Conservation (phyloP, 2,329 filamentous ascomycete genomes). For the Phaeophleospora eucalypticola region DNA sequence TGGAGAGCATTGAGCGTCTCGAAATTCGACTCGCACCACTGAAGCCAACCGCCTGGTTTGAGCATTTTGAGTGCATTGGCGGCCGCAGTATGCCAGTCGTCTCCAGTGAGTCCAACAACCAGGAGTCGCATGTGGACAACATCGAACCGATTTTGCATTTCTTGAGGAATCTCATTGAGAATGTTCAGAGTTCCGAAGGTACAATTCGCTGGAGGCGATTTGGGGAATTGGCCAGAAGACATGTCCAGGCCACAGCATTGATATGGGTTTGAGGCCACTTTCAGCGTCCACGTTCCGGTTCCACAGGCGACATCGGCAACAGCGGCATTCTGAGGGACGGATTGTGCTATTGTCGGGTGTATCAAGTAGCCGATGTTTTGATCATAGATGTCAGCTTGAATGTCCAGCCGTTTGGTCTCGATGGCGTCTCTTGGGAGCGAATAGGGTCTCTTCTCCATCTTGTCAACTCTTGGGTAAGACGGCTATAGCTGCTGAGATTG, state of each 20-base stretch:
- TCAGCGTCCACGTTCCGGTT: conserved; percentile 20
- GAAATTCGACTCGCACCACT: conserved; percentile 23
- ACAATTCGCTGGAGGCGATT: neutral
- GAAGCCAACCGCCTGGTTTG: conserved; percentile 21
- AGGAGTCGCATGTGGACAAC: conserved; percentile 22
- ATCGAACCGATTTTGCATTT: conserved; percentile 14
- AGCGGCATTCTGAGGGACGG: conserved; percentile 8
- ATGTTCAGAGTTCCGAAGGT: conserved; percentile 15
- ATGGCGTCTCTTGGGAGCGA: conserved; percentile 16
- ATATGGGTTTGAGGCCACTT: conserved; percentile 9
- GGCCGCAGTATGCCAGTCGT: conserved; percentile 16
- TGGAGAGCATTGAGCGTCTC: conserved; percentile 4
- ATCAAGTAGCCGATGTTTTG: conserved; percentile 16
- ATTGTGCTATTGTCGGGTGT: conserved; percentile 14
- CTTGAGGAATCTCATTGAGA: conserved; percentile 13
- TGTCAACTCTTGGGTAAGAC: neutral
- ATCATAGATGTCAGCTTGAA: conserved; percentile 15
- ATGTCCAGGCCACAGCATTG: conserved; percentile 20
- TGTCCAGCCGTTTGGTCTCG: conserved; percentile 18
- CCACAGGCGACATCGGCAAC: conserved; percentile 24
- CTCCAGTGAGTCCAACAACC: conserved; percentile 12
- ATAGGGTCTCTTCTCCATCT: conserved; percentile 1
- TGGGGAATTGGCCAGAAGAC: conserved; percentile 18
- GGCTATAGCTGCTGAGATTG: neutral
- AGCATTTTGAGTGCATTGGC: conserved; percentile 14